These are phyloP conservation scores for Paecilomyces niveus DNA, from an alignment of 2,329 filamentous ascomycete genomes.

Conservation along the genomic window DNA sequence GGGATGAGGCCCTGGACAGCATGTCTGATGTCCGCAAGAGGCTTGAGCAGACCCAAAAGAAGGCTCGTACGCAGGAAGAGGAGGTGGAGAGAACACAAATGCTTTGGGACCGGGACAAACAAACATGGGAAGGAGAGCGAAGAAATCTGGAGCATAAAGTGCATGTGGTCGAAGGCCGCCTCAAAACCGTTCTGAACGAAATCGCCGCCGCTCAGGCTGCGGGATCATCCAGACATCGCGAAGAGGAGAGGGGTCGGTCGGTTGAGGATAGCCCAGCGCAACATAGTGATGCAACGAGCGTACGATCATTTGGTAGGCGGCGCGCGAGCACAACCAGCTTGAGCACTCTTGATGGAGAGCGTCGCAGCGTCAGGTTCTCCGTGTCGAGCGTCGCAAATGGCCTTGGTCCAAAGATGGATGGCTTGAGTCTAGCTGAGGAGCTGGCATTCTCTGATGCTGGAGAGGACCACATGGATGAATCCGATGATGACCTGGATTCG, in stretches of 20 bases:
- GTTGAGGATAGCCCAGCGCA: slow-evolving; percentile 52
- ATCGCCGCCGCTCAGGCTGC: slow-evolving; percentile 46
- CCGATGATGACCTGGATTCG: slow-evolving; percentile 59
- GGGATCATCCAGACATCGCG: slow-evolving; percentile 28
- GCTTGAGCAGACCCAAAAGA: slow-evolving; percentile 71
- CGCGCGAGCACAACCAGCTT: slow-evolving; percentile 51
- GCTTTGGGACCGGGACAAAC: slow-evolving; percentile 77
- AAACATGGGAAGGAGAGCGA: slow-evolving; percentile 76
- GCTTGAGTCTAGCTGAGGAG: slow-evolving; percentile 81
- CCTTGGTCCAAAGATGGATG: slow-evolving; percentile 52
- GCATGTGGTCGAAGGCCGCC: slow-evolving; percentile 79
- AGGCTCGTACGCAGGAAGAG: slow-evolving; percentile 70
- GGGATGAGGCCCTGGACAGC: slow-evolving; percentile 72
- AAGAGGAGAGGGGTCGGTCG: slow-evolving; percentile 56
- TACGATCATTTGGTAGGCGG: slow-evolving; percentile 56
- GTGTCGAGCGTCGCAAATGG: slow-evolving; percentile 52
- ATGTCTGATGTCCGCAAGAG: slow-evolving; percentile 66
- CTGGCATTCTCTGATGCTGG: slow-evolving; percentile 80
- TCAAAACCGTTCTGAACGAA: slow-evolving; percentile 81
- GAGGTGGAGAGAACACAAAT: slow-evolving; percentile 71
- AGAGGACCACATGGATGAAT: slow-evolving; percentile 45
- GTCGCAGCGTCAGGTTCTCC: slow-evolving; percentile 62
- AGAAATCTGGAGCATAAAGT: slow-evolving; percentile 75
- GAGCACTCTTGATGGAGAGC: slow-evolving; percentile 43
- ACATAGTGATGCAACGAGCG: slow-evolving; percentile 62